Conservation (phyloP, 2,329 filamentous ascomycete species). For the Fusarium sp. region DNA sequence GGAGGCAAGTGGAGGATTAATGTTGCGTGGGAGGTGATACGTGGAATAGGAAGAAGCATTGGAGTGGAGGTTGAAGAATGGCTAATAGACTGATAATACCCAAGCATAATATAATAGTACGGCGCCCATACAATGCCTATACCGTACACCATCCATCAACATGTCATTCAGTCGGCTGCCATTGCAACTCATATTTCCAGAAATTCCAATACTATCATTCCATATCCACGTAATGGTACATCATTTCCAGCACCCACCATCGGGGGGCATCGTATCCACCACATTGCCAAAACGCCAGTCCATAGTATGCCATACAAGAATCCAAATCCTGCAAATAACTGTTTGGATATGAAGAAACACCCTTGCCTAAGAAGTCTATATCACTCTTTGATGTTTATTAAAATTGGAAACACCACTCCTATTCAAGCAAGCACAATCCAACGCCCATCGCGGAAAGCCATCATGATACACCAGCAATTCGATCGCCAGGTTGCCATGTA, state of each 20-base stretch:
- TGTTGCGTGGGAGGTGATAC: constrained; percentile 81
- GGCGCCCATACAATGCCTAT: neutral
- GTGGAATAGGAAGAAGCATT: constrained; percentile 76
- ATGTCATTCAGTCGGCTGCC: constrained; percentile 18
- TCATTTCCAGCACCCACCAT: constrained; percentile 17
- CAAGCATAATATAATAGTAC: neutral
- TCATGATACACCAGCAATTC: constrained; percentile 44
- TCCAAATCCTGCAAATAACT: constrained; percentile 29
- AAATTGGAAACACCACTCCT: constrained; percentile 13
- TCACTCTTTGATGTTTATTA: constrained; percentile 14
- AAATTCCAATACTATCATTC: constrained; percentile 30
- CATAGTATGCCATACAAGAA: constrained; percentile 38
- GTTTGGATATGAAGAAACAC: constrained; percentile 12
- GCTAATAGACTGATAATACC: constrained; percentile 68
- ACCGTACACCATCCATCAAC: neutral
- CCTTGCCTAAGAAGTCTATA: constrained; percentile 17
- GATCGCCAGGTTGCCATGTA: constrained; percentile 72
- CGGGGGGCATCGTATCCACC: constrained; percentile 4
- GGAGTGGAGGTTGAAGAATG: constrained; percentile 85
- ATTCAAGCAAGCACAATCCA: constrained; percentile 5
- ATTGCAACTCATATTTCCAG: constrained; percentile 36
- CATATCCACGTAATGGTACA: constrained; percentile 45
- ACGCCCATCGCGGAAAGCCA: neutral
- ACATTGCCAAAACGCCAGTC: constrained; percentile 36
- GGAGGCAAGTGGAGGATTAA: constrained; percentile 82